Percentiles rank a stretch among this genome's conserved stretches.
Conservation (phyloP, 106 monocot species). For the Narthecium ossifragum region DNA sequence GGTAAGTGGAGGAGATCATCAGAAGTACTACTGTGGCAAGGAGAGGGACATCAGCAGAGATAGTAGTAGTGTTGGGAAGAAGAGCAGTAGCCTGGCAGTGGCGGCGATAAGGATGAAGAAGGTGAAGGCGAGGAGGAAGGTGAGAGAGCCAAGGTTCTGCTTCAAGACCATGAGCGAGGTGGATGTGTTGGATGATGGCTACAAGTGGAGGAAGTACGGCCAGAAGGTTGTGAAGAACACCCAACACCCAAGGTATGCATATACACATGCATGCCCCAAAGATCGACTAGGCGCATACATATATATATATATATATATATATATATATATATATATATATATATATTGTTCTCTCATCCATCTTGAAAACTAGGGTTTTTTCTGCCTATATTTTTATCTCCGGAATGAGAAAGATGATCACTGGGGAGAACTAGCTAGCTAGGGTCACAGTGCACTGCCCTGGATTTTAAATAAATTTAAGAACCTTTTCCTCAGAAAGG, state of each 20-base stretch:
- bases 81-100: conserved; percentile 11
- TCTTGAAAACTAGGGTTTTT: not conserved
- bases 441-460: too few relatives aligned
- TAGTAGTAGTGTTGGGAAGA: not conserved
- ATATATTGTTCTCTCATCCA: not conserved
- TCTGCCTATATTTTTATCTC: not conserved
- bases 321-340: not conserved
- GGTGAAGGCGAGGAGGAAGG: conserved; percentile 43
- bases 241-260: conserved; percentile 44
- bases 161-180: conserved; percentile 63
- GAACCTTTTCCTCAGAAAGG: too few relatives aligned
- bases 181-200: conserved; percentile 53
- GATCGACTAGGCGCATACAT: not conserved
- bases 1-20: not conserved
- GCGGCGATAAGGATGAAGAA: conserved; percentile 46
- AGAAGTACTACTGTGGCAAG: not conserved
- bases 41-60: not conserved
- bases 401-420: too few relatives aligned
- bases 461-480: too few relatives aligned
- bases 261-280: not conserved
- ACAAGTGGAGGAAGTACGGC: conserved; percentile 59
- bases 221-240: conserved; percentile 66
- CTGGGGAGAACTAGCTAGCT: too few relatives aligned
- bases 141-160: conserved; percentile 60
- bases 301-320: not conserved